Percentiles rank a stretch among this genome's conserved stretches.
Evolutionary conservation across 1,284 basidiomycete species (phyloP).

Genomic region (Exobasidium rhododendri): DNA sequence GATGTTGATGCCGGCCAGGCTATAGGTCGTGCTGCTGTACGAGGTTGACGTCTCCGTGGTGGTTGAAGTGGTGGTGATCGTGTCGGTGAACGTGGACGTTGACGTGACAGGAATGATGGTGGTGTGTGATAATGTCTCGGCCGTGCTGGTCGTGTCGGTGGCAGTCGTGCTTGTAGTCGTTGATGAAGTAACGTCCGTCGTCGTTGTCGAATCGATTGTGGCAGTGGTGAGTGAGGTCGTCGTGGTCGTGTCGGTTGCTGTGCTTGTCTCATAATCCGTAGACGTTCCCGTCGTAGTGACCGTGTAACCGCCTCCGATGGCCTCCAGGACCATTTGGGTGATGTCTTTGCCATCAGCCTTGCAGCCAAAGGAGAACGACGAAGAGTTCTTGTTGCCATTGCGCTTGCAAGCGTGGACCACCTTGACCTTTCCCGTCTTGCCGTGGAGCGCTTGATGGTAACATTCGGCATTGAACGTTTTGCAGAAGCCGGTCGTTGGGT

Average conservation of each 20-base stretch:
- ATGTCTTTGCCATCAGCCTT: not conserved
- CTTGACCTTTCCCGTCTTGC: constrained; percentile 21
- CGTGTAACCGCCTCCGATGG: not conserved
- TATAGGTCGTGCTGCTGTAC: not conserved
- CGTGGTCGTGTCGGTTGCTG: constrained; percentile 1
- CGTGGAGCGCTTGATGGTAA: constrained; percentile 19
- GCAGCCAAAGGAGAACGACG: constrained; percentile 11
- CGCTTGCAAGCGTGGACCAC: constrained; percentile 11
- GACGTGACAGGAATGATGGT: constrained; percentile 5
- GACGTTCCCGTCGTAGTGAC: not conserved
- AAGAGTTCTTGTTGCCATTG: constrained; percentile 12
- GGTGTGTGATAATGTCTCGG: not conserved
- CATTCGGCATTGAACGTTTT: constrained; percentile 1
- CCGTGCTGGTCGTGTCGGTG: not conserved
- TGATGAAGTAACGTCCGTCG: not conserved
- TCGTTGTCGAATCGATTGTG: not conserved
- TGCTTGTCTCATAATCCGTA: constrained; percentile 5
- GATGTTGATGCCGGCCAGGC: constrained; percentile 2
- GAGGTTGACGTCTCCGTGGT: not conserved
- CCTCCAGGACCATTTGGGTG: not conserved
- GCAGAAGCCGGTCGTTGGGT: constrained; percentile 16
- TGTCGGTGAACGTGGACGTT: not conserved
- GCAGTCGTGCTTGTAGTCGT: not conserved
- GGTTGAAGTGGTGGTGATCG: not conserved
- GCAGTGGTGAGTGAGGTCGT: not conserved